Conservation (phyloP, 2,329 filamentous ascomycete genomes). For the Diatrype stigma region DNA sequence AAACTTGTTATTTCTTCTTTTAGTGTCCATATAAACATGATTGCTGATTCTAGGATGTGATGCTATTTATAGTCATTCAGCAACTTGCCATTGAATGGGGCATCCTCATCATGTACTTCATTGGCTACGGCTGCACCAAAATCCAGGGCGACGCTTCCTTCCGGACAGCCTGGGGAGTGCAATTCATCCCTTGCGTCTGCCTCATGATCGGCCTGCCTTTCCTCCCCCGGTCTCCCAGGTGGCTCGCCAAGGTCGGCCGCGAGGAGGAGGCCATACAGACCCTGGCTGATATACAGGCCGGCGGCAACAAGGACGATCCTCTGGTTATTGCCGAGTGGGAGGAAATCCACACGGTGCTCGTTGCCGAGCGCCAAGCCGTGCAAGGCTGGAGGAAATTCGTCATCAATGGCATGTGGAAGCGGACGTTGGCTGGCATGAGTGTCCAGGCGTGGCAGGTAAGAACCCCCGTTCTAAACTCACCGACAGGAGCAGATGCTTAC, state of each 20-base stretch:
- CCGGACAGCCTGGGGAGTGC: constrained; percentile 61
- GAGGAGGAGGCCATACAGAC: constrained; percentile 51
- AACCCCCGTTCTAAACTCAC: not conserved
- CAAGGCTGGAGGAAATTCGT: constrained; percentile 35
- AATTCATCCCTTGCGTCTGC: constrained; percentile 57
- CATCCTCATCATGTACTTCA: constrained; percentile 67
- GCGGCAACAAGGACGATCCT: constrained; percentile 49
- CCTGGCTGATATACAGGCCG: constrained; percentile 54
- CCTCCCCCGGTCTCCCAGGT: constrained; percentile 59
- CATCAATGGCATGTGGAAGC: constrained; percentile 52
- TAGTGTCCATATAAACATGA: too few species aligned
- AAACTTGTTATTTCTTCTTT: too few species aligned
- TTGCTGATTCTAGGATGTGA: too few species aligned
- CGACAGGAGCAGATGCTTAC: not conserved
- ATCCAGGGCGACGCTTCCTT: constrained; percentile 56
- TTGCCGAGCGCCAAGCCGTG: constrained; percentile 31
- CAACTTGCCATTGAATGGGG: constrained; percentile 73
- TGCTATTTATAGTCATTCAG: constrained; percentile 53
- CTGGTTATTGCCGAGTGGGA: constrained; percentile 55
- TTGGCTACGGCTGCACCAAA: constrained; percentile 60
- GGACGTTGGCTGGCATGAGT: constrained; percentile 50
- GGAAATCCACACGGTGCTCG: constrained; percentile 42
- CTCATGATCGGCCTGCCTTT: constrained; percentile 56
- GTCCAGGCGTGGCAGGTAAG: constrained; percentile 53
- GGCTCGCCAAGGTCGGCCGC: constrained; percentile 59